phyloP scores from a whole-genome alignment of 169 alveolate species.

The Toxoplasma gondii region DNA sequence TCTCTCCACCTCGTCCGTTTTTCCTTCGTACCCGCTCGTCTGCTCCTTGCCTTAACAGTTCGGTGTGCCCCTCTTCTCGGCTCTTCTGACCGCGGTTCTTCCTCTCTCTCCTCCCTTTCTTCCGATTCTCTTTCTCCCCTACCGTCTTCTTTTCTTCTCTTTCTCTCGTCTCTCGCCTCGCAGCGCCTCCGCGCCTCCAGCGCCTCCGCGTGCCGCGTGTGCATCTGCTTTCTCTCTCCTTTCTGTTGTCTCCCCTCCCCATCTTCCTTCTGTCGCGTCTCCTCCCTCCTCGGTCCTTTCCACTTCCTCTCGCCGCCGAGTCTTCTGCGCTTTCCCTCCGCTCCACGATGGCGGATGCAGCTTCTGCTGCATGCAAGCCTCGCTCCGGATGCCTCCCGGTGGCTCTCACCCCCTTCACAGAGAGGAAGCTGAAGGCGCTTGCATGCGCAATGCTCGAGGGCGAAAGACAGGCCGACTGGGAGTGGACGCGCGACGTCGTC shows the following conservation, averaged over 20 bases:
- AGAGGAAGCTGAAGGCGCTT: background rate
- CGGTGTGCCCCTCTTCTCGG: no score
- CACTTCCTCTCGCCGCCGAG: background rate
- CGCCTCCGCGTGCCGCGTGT: no score
- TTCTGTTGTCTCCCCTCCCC: background rate
- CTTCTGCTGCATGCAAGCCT: background rate
- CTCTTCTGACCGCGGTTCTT: no score
- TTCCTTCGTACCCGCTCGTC: no score
- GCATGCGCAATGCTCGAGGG: background rate
- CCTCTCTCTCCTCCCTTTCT: no score
- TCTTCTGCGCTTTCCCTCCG: background rate
- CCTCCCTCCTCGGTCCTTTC: background rate
- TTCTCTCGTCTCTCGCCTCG: background rate
- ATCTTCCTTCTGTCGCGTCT: background rate
- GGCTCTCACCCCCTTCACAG: background rate
- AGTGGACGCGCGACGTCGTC: background rate
- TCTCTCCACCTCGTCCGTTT: no score
- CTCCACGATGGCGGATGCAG: background rate
- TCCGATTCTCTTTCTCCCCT: no score
- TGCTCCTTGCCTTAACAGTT: no score
- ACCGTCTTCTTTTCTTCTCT: no score
- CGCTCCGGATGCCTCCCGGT: no score
- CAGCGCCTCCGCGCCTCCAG: background rate
- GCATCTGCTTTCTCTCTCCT: background rate
- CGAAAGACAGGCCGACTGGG: background rate